Base-by-base conservation (phyloP, 257 asterid species). In the Plantago ovata region DNA sequence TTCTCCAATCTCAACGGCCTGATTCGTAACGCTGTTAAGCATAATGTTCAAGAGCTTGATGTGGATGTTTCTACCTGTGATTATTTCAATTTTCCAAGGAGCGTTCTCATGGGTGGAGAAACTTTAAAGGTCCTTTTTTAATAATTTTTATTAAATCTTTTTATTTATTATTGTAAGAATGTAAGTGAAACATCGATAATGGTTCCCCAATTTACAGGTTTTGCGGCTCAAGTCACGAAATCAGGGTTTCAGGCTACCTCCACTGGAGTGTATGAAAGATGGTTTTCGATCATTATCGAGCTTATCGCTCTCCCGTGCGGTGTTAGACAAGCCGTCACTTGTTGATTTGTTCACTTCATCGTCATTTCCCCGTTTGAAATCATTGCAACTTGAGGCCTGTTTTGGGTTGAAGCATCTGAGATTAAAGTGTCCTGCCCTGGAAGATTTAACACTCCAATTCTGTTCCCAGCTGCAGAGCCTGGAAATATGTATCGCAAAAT, bases 221-320 rank as follows among this genome's bases (percentile, higher is more conserved):
- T 69, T 89, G 38, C 68, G 79, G 55, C 64, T 89, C 52, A 79
- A 75, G 36, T 89, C 97, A 0, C 63, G 79, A 41, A 69, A 60
- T 38, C 89, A 89, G 0, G 94, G 97, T 1, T 89, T 89, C 62
- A 63, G 95, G 47, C 62, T 90, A 57, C 96, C 98, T 33, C 96
- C 98, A 0, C 38, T 65, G 9, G 61, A 66, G 13, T 62, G 79
- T 55, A 71, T 90, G 76, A 77, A 72, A 57, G 77, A 70, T 5
- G 95, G 95, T 3, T 84, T 90, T 41, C 70, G 64, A 64, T 74
- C 83, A 0, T 56, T 90, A 8, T 53, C 69, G 0, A 39, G 69
- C 4, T 21, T 90, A 32, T 82, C 96, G 0, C 83, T 90, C 6
- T 80, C 94, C 8, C 73, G 77, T 0, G 64, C 79, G 9, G 73